These are phyloP conservation scores for Boletales sp. DNA, from an alignment of 768 basidiomycete genomes.

Conservation along the genomic window DNA sequence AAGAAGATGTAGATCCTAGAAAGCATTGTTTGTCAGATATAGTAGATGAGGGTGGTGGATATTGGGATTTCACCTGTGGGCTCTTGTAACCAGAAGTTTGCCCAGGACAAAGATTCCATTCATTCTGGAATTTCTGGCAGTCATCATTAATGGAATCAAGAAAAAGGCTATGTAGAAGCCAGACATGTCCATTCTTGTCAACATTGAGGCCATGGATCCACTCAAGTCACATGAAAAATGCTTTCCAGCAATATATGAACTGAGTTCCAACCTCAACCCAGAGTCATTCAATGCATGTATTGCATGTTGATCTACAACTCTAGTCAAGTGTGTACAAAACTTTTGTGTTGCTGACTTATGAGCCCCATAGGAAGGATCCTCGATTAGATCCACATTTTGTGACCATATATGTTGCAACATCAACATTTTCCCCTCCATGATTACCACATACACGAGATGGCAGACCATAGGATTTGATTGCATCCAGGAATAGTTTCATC, in stretches of 20 bases:
- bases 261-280: constrained; percentile 42
- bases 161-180: background rate
- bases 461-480: constrained; percentile 2
- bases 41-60: no score
- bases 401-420: constrained; percentile 13
- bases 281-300: constrained; percentile 39
- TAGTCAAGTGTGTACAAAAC: background rate
- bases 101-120: background rate
- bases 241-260: constrained; percentile 39
- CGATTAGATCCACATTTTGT: background rate
- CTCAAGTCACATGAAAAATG: constrained; percentile 39
- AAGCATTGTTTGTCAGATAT: no score
- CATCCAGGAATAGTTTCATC: constrained; percentile 15
- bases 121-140: background rate
- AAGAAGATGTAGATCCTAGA: background rate
- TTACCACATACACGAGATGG: constrained; percentile 27
- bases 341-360: background rate
- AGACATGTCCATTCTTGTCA: background rate
- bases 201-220: background rate
- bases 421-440: constrained; percentile 26
- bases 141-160: background rate
- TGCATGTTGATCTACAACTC: background rate
- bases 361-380: background rate
- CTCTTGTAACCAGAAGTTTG: background rate
- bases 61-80: no score